Evolutionary conservation across 805 yeast genomes (phyloP).

Genomic region (Nakazawaea anatomiae): DNA sequence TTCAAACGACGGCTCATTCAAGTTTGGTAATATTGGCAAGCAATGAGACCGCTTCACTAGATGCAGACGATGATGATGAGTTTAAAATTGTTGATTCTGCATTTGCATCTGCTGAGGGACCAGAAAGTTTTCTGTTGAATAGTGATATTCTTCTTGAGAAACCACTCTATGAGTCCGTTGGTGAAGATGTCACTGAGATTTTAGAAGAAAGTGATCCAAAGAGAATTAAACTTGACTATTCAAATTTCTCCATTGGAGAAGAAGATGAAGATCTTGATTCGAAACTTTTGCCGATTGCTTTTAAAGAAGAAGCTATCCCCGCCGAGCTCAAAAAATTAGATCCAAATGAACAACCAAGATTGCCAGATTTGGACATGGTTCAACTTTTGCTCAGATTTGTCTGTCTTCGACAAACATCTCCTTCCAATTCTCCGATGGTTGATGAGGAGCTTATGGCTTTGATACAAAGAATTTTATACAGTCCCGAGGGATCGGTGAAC

Average conservation of each 20-base stretch:
- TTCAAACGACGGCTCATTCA: constrained; percentile 65
- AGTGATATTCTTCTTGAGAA: constrained; percentile 76
- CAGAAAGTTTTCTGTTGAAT: constrained; percentile 56
- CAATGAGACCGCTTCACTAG: constrained; percentile 25
- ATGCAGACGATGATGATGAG: constrained; percentile 11
- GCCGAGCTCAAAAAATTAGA: constrained; percentile 46
- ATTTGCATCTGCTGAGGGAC: constrained; percentile 22
- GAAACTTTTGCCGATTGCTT: constrained; percentile 56
- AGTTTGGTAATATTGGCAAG: constrained; percentile 74
- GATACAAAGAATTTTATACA: constrained; percentile 62
- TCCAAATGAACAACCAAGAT: constrained; percentile 76
- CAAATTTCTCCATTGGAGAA: constrained; percentile 11
- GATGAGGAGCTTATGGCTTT: constrained; percentile 81
- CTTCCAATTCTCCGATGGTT: constrained; percentile 61
- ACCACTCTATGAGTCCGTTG: constrained; percentile 62
- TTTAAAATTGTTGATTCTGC: constrained; percentile 1
- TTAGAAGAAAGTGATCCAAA: constrained; percentile 27
- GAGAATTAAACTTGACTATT: constrained; percentile 36
- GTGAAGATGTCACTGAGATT: constrained; percentile 35
- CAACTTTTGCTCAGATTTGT: constrained; percentile 67
- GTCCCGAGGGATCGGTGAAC: constrained; percentile 42
- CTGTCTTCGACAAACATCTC: constrained; percentile 62
- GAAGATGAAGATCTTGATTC: constrained; percentile 21
- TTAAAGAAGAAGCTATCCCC: constrained; percentile 61
- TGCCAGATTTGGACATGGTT: constrained; percentile 65